Evolutionary conservation across 495 filamentous ascomycete genomes (phyloP), one percentile per base, ranked within the genome.

Genomic region (Sphaerosporella brunnea): DNA sequence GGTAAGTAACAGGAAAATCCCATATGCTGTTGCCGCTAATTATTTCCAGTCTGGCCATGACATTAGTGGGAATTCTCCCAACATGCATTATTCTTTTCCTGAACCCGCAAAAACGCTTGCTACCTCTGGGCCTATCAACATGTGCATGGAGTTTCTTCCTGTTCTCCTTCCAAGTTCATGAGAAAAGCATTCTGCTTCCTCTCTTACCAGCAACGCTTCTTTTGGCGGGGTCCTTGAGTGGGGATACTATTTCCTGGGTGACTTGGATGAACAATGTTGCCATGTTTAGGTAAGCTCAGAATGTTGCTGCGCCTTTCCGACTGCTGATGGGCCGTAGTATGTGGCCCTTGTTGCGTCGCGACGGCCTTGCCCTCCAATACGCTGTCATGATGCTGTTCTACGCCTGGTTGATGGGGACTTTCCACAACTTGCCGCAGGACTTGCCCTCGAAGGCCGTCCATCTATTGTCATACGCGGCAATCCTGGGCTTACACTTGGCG

Each of bases 61-160:
- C 90, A 0, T 58, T 87, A 21, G 67, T 68, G 2, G 73, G 84
- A 0, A 96, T 94, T 48, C 48, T 76, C 2, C 75, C 85, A 2
- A 80, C 90, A 0, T 87, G 82, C 51, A 64, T 74, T 11, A 70
- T 93, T 41, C 69, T 94, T 9, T 84, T 94, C 61, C 65, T 80
- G 40, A 74, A 79, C 23, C 92, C 92, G 0, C 71, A 73, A 10
- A 83, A 80, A 44, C 74, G 78, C 5, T 67, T 92, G 18, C 65
- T 95, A 1, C 84, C 84, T 2, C 73, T 81, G 7, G 83, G 80
- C 0, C 68, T 95, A 15, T 79, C 85, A 1, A 70, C 78, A 13
- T 83, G 80, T 0, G 79, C 87, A 0, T 97, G 90, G 90, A 90
- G 82, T 2, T 97, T 97, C 68, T 97, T 95, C 63, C 66, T 97